These are phyloP conservation scores for Dactylellina haptotyla DNA, from an alignment of 2,329 filamentous ascomycete genomes.

Conservation along the genomic window DNA sequence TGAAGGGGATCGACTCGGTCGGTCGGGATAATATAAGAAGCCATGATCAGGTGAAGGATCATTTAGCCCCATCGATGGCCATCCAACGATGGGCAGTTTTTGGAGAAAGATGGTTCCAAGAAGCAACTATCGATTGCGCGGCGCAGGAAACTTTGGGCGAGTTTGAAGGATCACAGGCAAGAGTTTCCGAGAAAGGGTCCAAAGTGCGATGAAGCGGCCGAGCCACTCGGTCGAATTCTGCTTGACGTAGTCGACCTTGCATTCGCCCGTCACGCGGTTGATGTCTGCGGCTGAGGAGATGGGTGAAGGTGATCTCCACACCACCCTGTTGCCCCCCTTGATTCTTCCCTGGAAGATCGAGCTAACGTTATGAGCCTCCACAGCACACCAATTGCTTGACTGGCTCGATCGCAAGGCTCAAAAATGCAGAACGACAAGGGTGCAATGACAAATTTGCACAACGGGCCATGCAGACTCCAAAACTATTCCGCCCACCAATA, in stretches of 20 bases:
- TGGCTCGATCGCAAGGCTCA: conserved; percentile 2
- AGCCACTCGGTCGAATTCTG: not conserved
- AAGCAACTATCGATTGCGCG: not conserved
- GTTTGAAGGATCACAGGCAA: not conserved
- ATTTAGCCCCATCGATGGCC: too few species aligned
- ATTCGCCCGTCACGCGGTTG: conserved; percentile 22
- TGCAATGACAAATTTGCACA: conserved; percentile 44
- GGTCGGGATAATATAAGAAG: too few species aligned
- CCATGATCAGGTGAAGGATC: too few species aligned
- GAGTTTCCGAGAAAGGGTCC: not conserved
- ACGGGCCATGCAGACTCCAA: conserved; percentile 1
- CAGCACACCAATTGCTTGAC: not conserved
- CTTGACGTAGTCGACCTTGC: not conserved
- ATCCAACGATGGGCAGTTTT: too few species aligned
- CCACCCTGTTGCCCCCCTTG: conserved; percentile 18
- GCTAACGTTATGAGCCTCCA: conserved; percentile 45
- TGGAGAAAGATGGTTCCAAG: not conserved
- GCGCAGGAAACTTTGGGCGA: not conserved
- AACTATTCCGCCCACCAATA: not conserved
- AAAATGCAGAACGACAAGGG: conserved; percentile 29
- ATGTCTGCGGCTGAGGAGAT: conserved; percentile 40
- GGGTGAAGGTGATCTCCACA: conserved; percentile 37
- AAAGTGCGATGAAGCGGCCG: not conserved
- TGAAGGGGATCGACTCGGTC: not conserved
- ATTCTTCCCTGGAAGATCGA: not conserved